phyloP scores from a whole-genome alignment of 2,329 filamentous ascomycete species.

The Pseudogymnoascus sp. region DNA sequence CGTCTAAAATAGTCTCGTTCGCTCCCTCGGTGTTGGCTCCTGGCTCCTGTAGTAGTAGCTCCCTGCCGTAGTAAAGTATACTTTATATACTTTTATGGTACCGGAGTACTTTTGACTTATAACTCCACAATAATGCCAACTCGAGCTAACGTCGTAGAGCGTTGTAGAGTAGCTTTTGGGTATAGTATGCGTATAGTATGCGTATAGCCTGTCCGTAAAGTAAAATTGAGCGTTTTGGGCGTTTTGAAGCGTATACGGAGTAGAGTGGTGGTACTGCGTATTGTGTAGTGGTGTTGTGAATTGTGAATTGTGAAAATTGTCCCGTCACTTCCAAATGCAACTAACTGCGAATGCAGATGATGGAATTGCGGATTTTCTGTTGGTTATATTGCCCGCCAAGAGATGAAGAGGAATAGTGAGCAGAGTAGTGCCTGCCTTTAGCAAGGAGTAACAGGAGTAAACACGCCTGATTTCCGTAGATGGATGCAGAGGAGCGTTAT shows the following conservation, averaged over 20 bases:
- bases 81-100: background rate
- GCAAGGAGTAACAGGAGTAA: background rate
- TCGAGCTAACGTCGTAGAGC: background rate
- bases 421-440: background rate
- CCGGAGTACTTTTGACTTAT: background rate
- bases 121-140: background rate
- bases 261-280: no score
- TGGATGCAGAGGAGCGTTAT: background rate
- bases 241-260: no score
- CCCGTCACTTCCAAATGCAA: no score
- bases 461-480: background rate
- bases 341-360: no score
- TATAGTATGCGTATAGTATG: background rate
- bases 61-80: background rate
- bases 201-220: background rate
- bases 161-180: background rate
- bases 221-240: background rate
- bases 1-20: slow-evolving; percentile 10
- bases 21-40: background rate
- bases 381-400: no score
- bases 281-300: background rate
- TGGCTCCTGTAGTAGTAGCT: no score
- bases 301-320: background rate
- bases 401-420: no score
- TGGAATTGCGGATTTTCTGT: no score